phyloP scores from a whole-genome alignment of 164 flowering plant species.

The Santalum album region DNA sequence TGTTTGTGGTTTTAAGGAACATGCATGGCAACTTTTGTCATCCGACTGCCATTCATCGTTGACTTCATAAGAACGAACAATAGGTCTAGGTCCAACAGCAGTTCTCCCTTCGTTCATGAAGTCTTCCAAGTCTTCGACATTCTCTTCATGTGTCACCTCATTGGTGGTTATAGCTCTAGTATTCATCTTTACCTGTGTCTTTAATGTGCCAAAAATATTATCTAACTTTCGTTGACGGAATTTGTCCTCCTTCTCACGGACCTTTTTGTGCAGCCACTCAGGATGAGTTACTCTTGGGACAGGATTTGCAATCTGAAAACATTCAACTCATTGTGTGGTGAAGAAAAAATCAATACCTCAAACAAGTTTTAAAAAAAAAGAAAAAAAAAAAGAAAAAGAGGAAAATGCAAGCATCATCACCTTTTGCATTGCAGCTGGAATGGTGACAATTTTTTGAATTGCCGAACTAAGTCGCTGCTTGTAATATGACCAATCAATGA shows the following conservation, averaged over 20 bases:
- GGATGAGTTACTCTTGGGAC: slow-evolving; percentile 97
- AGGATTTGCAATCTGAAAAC: slow-evolving; percentile 81
- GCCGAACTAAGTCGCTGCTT: slow-evolving; percentile 94
- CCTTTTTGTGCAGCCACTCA: slow-evolving; percentile 96
- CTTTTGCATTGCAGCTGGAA: slow-evolving; percentile 99
- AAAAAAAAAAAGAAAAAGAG: background rate
- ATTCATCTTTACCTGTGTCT: slow-evolving; percentile 20
- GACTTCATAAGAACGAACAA: slow-evolving; percentile 54
- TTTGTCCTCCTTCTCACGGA: slow-evolving; percentile 92
- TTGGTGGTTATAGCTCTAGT: slow-evolving; percentile 9
- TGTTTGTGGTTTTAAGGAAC: slow-evolving; percentile 14
- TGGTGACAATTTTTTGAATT: slow-evolving; percentile 91
- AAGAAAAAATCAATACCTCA: background rate
- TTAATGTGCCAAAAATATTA: slow-evolving; percentile 58
- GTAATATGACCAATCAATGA: slow-evolving; percentile 98
- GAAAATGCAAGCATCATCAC: slow-evolving; percentile 23
- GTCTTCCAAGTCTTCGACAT: slow-evolving; percentile 70
- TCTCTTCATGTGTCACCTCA: slow-evolving; percentile 19
- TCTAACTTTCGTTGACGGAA: slow-evolving; percentile 78
- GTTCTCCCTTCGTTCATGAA: slow-evolving; percentile 31
- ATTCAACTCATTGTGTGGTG: slow-evolving; percentile 4
- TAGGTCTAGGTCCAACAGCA: slow-evolving; percentile 43
- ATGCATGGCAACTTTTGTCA: slow-evolving; percentile 13
- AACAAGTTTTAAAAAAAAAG: no score
- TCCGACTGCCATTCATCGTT: slow-evolving; percentile 22